Conservation (phyloP, 345 rosid genomes). For the Citrus unshiu region DNA sequence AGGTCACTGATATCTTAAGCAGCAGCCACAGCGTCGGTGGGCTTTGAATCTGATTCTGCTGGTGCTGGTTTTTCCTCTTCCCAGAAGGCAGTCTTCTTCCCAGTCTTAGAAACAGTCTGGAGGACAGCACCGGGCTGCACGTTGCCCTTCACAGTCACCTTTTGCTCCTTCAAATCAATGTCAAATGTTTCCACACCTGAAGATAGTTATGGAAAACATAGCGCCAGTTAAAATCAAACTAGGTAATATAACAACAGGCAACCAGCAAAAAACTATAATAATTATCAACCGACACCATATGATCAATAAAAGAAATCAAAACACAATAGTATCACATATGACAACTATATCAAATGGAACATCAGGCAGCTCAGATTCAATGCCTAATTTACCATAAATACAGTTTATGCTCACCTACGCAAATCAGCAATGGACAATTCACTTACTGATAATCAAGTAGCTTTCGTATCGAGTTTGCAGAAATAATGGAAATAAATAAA, state of each 20-base stretch:
- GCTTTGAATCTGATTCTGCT: slow-evolving; percentile 29
- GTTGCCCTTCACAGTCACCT: slow-evolving; percentile 82
- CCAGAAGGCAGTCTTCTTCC: slow-evolving; percentile 85
- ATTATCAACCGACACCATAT: not conserved
- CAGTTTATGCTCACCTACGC: not conserved
- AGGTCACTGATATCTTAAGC: slow-evolving; percentile 16
- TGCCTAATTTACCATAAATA: not conserved
- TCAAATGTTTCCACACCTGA: slow-evolving; percentile 81
- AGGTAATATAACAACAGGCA: not conserved
- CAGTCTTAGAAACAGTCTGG: slow-evolving; percentile 75
- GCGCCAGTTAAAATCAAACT: not conserved
- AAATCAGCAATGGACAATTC: not conserved
- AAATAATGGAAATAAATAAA: not conserved
- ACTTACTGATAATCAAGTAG: not conserved
- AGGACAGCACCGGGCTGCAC: slow-evolving; percentile 77
- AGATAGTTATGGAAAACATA: not conserved
- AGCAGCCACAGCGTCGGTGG: slow-evolving; percentile 32
- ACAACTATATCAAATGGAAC: not conserved
- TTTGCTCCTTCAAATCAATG: slow-evolving; percentile 71
- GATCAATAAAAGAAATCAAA: not conserved
- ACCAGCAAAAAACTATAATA: not conserved
- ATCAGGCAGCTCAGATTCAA: too few species aligned
- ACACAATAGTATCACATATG: not conserved
- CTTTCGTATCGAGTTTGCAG: not conserved
- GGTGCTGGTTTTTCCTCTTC: slow-evolving; percentile 46